Conservation (phyloP, 495 filamentous ascomycete genomes). For the Aspergillus biplanus region DNA sequence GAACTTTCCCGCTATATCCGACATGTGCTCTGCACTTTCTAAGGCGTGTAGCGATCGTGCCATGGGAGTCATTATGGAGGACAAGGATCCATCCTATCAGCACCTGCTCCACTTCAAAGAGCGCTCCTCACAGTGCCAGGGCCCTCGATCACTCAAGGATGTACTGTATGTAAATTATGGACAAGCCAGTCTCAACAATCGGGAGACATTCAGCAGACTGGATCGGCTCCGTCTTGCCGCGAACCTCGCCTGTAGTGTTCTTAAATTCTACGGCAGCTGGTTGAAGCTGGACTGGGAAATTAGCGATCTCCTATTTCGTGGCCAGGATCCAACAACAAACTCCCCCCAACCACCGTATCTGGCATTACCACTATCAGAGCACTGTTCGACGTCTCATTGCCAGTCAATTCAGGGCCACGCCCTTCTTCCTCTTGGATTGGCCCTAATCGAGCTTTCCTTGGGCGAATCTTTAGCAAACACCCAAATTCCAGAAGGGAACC, state of each 20-base stretch:
- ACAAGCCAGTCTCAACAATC: neutral
- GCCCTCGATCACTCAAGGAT: too few relatives aligned
- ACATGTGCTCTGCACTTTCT: too few relatives aligned
- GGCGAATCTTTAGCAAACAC: constrained; percentile 22
- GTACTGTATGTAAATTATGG: neutral
- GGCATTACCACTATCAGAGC: neutral
- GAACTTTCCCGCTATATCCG: too few relatives aligned
- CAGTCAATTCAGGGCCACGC: constrained; percentile 27
- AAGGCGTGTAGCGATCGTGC: too few relatives aligned
- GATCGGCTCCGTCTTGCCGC: constrained; percentile 37
- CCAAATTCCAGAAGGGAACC: constrained; percentile 25
- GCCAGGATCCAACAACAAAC: neutral
- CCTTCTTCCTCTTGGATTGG: constrained; percentile 35
- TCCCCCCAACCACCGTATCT: neutral
- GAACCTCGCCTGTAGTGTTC: constrained; percentile 35
- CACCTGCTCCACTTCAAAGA: too few relatives aligned
- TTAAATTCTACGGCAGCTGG: constrained; percentile 39
- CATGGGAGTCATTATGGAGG: too few relatives aligned
- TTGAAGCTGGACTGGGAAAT: constrained; percentile 31
- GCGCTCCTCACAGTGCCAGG: too few relatives aligned
- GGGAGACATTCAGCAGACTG: constrained; percentile 5
- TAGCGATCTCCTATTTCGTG: constrained; percentile 23
- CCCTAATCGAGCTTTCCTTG: constrained; percentile 41
- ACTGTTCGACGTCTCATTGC: too few relatives aligned
- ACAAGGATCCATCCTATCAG: too few relatives aligned